These are phyloP conservation scores for Picea sitchensis DNA, from an alignment of 75 land plant species.

Conservation along the genomic window DNA sequence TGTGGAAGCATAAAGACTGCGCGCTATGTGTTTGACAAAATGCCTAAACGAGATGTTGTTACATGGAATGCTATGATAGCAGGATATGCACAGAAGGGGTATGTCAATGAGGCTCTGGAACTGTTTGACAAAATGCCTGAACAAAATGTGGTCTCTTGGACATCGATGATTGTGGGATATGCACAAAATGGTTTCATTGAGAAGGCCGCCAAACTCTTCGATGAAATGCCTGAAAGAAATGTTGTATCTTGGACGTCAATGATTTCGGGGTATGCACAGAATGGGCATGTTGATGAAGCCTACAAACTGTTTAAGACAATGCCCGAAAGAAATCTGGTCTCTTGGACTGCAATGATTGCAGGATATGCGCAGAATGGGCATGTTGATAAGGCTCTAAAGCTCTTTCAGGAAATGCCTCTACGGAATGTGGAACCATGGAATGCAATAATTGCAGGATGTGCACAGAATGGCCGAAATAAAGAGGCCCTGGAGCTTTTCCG, in stretches of 20 bases:
- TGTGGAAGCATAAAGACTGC: background rate
- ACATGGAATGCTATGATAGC: conserved; percentile 63
- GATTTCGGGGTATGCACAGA: background rate
- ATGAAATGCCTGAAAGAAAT: too few relatives aligned
- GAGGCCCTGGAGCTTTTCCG: conserved; percentile 1
- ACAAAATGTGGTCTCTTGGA: too few relatives aligned
- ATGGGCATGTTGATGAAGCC: conserved; percentile 14
- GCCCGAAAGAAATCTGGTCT: conserved; percentile 14
- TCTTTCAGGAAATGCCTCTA: background rate
- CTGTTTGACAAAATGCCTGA: conserved; percentile 3
- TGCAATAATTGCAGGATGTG: conserved; percentile 10
- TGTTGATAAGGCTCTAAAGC: conserved; percentile 5
- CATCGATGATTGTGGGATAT: too few relatives aligned
- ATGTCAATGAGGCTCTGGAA: conserved; percentile 10
- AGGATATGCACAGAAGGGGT: conserved; percentile 35
- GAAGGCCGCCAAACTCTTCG: too few relatives aligned
- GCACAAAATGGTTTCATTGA: too few relatives aligned
- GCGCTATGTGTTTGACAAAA: conserved; percentile 35
- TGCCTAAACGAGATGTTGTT: conserved; percentile 31
- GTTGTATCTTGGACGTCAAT: too few relatives aligned
- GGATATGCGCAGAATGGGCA: conserved; percentile 13
- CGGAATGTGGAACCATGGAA: conserved; percentile 6
- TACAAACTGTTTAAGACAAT: conserved; percentile 7
- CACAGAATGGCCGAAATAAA: background rate
- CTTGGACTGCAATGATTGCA: conserved; percentile 27